Evolutionary conservation across 2,329 filamentous ascomycete genomes (phyloP).

Genomic region (Curvularia sp.): DNA sequence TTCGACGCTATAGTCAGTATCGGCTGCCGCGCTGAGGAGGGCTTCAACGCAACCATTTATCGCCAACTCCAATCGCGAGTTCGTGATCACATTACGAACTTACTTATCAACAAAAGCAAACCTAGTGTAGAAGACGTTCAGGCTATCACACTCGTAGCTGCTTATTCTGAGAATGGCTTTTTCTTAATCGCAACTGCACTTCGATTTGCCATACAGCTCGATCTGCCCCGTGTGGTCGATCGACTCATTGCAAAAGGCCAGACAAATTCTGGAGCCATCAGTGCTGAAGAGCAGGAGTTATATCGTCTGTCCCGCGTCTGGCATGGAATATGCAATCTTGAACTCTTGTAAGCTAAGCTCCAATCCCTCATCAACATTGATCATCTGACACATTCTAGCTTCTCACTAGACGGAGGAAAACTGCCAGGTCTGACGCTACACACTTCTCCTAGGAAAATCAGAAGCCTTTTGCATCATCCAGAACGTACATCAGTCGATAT

Average conservation of each 20-base stretch:
- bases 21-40: slow-evolving; percentile 58
- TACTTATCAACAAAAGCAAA: slow-evolving; percentile 52
- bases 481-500: slow-evolving; percentile 58
- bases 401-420: slow-evolving; percentile 56
- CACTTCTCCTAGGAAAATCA: slow-evolving; percentile 53
- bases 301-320: slow-evolving; percentile 54
- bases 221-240: slow-evolving; percentile 50
- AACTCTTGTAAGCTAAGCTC: slow-evolving; percentile 49
- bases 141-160: slow-evolving; percentile 60
- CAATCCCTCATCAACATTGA: too few relatives aligned
- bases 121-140: slow-evolving; percentile 59
- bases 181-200: slow-evolving; percentile 59
- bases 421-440: slow-evolving; percentile 49
- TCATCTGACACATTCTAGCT: slow-evolving; percentile 36
- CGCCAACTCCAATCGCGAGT: slow-evolving; percentile 42
- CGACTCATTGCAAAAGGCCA: slow-evolving; percentile 49
- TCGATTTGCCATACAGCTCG: slow-evolving; percentile 59
- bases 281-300: slow-evolving; percentile 43
- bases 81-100: slow-evolving; percentile 54
- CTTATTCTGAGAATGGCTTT: slow-evolving; percentile 61
- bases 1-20: slow-evolving; percentile 61
- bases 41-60: slow-evolving; percentile 50
- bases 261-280: neutral
- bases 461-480: slow-evolving; percentile 54
- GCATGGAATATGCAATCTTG: slow-evolving; percentile 61